Base-by-base conservation (phyloP, 2,329 filamentous ascomycete species). In the Fusarium torreyae region DNA sequence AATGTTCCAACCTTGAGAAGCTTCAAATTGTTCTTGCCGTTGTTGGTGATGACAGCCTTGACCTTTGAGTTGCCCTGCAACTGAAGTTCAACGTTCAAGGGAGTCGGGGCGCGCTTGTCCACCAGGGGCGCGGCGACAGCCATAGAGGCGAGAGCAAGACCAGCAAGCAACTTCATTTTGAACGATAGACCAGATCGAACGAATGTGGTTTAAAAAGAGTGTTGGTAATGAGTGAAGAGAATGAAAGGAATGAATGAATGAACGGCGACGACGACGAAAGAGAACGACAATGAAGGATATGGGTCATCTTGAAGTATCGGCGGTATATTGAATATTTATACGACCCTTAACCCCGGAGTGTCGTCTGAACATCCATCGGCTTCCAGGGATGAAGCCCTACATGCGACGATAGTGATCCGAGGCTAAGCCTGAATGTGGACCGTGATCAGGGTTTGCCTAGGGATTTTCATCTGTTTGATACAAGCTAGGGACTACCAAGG, bases 31-130 rank as follows among this genome's bases (percentile, higher is more conserved):
- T 77, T 78, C 45, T 79, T 78, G 45, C 85, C 86, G 33, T 79
- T 85, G 80, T 88, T 88, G 68, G 83, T 87, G 62, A 88, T 79
- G 45, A 79, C 77, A 31, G 85, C 84, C 78, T 86, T 86, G 68
- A 88, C 80, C 55, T 79, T 80, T n/a, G 85, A 83, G 78, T 88
- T 87, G 60, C 82, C 83, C 22, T 81, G 75, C 70, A 83, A 78
- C 75, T 84, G 77, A 57, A 87, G 80, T 73, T 83, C 77, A 63
- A 85, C 81, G 20, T 82, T 77, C 50, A 85, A 75, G 55, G 82
- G 80, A 5, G 65, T 79, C 73, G 73, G 80, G 73, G 72, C 83
- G 74, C 78, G 81, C 63, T 70, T 64, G 7, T 65, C 59, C 52
- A 59, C 53, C 34, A 74, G 57, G 45, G 73, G 73, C 48, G 70